phyloP scores from a whole-genome alignment of 441 rosid genomes.

The Croton setiger region DNA sequence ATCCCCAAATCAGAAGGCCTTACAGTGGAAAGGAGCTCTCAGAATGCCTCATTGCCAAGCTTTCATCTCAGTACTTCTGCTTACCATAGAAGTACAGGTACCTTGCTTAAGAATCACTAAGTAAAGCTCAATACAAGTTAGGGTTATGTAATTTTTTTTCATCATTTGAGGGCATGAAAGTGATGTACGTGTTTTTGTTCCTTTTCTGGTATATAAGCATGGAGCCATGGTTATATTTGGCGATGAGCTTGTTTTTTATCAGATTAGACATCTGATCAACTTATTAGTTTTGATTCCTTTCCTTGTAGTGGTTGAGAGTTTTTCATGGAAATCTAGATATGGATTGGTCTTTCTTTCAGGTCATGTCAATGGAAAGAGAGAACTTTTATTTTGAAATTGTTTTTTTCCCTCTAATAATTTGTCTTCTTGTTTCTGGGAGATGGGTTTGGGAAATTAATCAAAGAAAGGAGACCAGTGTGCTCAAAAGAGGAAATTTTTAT shows the following conservation, averaged over 20 bases:
- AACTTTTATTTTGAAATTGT: neutral
- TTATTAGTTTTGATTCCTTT: conserved; percentile 24
- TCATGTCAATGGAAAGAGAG: conserved; percentile 30
- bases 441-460: conserved; percentile 22
- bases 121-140: too few species aligned
- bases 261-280: conserved; percentile 16
- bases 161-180: conserved; percentile 17
- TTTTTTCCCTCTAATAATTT: conserved; percentile 3
- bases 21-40: conserved; percentile 25
- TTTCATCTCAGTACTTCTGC: conserved; percentile 29
- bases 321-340: conserved; percentile 26
- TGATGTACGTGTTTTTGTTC: conserved; percentile 4
- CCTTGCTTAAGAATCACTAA: conserved; percentile 17
- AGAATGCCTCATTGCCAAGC: conserved; percentile 30
- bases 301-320: conserved; percentile 20
- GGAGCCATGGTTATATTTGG: neutral
- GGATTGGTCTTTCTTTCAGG: conserved; percentile 23
- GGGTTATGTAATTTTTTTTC: neutral
- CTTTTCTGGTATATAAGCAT: conserved; percentile 4
- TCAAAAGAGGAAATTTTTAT: conserved; percentile 23
- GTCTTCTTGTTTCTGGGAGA: conserved; percentile 25
- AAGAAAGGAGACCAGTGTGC: conserved; percentile 18
- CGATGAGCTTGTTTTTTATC: conserved; percentile 10
- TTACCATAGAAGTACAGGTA: neutral
- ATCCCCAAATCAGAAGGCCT: conserved; percentile 49